Base-by-base conservation (phyloP, 169 alveolate genomes). In the Babesia caballi region DNA sequence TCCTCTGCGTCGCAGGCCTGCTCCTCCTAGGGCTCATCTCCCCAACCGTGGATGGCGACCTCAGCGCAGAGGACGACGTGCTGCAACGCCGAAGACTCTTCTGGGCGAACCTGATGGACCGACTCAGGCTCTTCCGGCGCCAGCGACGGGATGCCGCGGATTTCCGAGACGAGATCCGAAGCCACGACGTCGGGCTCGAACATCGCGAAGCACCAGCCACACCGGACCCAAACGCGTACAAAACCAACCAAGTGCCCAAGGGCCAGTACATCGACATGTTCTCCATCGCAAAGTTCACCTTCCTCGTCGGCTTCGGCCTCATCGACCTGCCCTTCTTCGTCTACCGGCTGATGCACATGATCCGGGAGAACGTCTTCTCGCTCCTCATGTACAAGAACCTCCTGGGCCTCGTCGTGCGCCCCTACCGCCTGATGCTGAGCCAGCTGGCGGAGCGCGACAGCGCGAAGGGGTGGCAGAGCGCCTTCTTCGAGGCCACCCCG, bases 401-500 rank as follows among this genome's bases (percentile, higher is more conserved):
- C 9, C 35, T 81, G 58, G 69, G 69, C 59, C 17, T 81, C 23
- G 11, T 81, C 47, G 28, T 81, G 19, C 61, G 88, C 8, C 81
- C 88, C n/a, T 81, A 70, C 58, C 47, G 88, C 1, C 69, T 81
- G 25, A 65, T 40, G 21, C 49, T 70, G 63, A 70, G 84, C 59
- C 88, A 81, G 66, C 68, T 81, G 69, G 88, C 88, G 23, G 83
- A 81, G 44, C 49, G 88, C 11, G 88, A 81, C 58, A 71, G 81
- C 41, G 82, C 87, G 19, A 78, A 78, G 53, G 87, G 87, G 25
- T 69, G 80, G 84, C 84, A 74, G 54, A 66, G 66, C 36, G 84
- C 84, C 32, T 74, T 74, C 21, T 59, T 74, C 32, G 74, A 74
- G 27, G 44, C 80, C 1, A 71, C 40, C 4, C 69, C 66, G 19